Evolutionary conservation across 345 rosid species (phyloP).

Genomic region (Eucalyptus sideroxylon): DNA sequence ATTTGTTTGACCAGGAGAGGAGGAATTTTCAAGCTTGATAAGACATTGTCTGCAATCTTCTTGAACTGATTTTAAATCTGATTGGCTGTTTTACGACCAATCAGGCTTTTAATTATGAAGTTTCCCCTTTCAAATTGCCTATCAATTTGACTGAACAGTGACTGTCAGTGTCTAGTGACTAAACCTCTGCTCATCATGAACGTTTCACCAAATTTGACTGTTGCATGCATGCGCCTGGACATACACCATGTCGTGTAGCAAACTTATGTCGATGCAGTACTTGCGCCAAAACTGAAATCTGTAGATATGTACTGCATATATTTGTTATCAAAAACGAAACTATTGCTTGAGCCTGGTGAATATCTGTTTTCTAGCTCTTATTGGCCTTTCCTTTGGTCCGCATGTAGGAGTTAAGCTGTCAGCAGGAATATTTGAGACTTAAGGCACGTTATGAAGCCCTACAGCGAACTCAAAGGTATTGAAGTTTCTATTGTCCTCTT

Average conservation of each 20-base stretch:
- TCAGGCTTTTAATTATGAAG: background rate
- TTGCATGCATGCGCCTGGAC: background rate
- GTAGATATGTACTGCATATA: background rate
- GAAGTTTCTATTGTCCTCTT: background rate
- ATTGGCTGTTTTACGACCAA: background rate
- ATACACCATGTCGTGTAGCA: background rate
- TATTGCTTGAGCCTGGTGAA: background rate
- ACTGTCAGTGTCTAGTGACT: background rate
- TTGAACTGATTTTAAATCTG: background rate
- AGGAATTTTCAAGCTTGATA: background rate
- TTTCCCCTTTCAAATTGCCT: background rate
- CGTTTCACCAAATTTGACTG: background rate
- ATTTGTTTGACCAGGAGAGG: background rate
- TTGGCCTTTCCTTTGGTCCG: background rate
- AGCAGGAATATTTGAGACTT: slow-evolving; percentile 93
- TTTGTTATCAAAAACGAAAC: background rate
- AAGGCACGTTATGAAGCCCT: slow-evolving; percentile 81
- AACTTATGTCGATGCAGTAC: background rate
- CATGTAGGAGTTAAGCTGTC: slow-evolving; percentile 73
- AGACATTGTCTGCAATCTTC: background rate
- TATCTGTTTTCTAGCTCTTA: background rate
- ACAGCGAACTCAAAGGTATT: slow-evolving; percentile 71
- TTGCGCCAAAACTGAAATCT: background rate
- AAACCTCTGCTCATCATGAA: background rate
- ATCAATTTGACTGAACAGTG: background rate